These are phyloP conservation scores for Cytospora paraplurivora DNA, from an alignment of 2,329 filamentous ascomycete genomes.

Conservation along the genomic window DNA sequence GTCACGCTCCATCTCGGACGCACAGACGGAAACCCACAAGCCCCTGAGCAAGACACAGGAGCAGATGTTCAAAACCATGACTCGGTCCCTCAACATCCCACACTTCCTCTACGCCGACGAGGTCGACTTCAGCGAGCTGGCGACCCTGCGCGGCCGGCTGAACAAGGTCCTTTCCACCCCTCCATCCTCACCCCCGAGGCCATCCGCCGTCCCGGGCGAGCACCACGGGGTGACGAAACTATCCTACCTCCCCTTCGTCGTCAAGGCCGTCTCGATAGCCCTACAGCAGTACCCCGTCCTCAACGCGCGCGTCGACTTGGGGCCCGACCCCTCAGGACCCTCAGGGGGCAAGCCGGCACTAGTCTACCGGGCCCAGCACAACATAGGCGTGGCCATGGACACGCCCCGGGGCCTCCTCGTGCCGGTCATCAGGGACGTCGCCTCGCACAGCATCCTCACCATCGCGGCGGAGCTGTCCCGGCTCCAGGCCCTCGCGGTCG, in stretches of 20 bases:
- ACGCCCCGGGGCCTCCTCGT: constrained; percentile 86
- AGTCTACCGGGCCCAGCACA: constrained; percentile 80
- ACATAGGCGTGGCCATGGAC: constrained; percentile 95
- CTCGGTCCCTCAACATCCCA: constrained; percentile 83
- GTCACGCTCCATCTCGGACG: constrained; percentile 40
- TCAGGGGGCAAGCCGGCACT: constrained; percentile 69
- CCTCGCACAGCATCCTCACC: constrained; percentile 71
- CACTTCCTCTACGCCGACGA: constrained; percentile 96
- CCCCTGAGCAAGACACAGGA: constrained; percentile 77
- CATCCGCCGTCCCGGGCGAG: constrained; percentile 36
- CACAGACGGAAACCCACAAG: constrained; percentile 68
- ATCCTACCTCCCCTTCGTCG: constrained; percentile 89
- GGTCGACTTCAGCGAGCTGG: constrained; percentile 77
- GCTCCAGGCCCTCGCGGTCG: constrained; percentile 70
- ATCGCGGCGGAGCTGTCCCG: constrained; percentile 76
- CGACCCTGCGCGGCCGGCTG: constrained; percentile 70
- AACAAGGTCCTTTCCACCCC: constrained; percentile 61
- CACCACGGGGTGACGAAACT: constrained; percentile 56
- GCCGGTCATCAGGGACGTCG: constrained; percentile 86
- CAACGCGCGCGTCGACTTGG: constrained; percentile 78
- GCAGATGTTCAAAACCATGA: constrained; percentile 99
- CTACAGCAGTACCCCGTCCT: constrained; percentile 81
- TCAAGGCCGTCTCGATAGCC: constrained; percentile 90
- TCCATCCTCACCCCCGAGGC: constrained; percentile 30
- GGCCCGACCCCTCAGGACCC: constrained; percentile 45